Base-by-base conservation (phyloP, 2,329 filamentous ascomycete species). In the Fusarium aywerte region DNA sequence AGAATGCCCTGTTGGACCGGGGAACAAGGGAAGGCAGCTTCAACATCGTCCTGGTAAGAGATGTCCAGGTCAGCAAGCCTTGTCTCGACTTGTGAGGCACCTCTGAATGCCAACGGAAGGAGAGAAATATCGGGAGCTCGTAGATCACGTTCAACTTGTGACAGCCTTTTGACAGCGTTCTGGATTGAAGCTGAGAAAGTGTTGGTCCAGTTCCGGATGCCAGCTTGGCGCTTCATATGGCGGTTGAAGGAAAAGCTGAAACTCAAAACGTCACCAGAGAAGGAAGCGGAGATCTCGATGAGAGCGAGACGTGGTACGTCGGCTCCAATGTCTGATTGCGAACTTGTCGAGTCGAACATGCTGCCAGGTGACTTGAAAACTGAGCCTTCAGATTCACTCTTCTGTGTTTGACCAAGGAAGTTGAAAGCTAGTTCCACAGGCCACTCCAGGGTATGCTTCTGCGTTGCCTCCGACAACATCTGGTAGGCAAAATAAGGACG, bases 1-100 rank as follows among this genome's bases (percentile, higher is more conserved):
- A 74, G 40, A 1, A 73, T 70, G 3, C 69, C 71, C 15, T 71
- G 63, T 31, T 73, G 71, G 2, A 73, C 57, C 0, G 66, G 32
- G 1, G 71, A 71, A 51, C 66, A 71, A 5, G 71, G 71, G 1
- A 71, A 73, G 8, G 36, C 49, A 2, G 55, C 58, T 32, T 73
- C 70, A 13, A 73, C 15, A 0, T 43, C 20, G 1, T 18, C 13
- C 4, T 12, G 4, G 16, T 15, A 11, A n/a, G 32, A 21, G 5
- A 69, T 57, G 0, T 23, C 43, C 4, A 36, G 0, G 23, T 60
- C 62, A 1, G 16, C 0, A 4, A 67, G 59, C n/a, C 15, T 40
- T 5, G 1, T 20, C 0, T 51, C 38, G 12, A 67, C 29, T 48
- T 8, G 63, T 18, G 1, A 40, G 49, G 5, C 8, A 15, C 4